phyloP scores from a whole-genome alignment of 169 alveolate genomes.

The Cryptosporidium felis region DNA sequence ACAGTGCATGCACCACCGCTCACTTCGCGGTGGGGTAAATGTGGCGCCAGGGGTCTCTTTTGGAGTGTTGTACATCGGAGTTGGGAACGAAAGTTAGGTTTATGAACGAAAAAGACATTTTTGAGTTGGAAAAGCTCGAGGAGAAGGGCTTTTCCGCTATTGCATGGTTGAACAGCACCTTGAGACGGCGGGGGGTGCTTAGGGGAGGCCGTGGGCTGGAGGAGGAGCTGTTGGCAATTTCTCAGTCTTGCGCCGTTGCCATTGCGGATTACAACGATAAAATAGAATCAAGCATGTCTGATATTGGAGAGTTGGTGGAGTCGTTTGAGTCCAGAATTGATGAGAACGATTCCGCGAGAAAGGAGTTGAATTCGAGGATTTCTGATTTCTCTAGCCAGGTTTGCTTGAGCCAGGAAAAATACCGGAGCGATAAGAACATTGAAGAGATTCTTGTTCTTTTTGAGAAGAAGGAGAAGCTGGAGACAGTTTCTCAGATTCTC shows the following conservation, averaged over 20 bases:
- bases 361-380: background rate
- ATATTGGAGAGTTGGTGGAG: background rate
- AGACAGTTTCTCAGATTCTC: conserved; percentile 25
- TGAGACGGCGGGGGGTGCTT: background rate
- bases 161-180: conserved; percentile 41
- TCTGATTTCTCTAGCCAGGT: conserved; percentile 1
- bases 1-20: background rate
- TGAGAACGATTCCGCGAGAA: background rate
- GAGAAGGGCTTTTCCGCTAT: conserved; percentile 31
- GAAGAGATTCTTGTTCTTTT: conserved; percentile 20
- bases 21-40: background rate
- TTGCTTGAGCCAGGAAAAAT: background rate
- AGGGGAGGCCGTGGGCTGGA: background rate
- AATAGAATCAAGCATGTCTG: conserved; percentile 4
- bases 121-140: background rate
- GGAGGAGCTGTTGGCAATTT: background rate
- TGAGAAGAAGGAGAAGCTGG: conserved; percentile 28
- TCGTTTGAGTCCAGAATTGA: background rate
- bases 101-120: background rate
- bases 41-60: background rate
- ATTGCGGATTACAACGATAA: conserved; percentile 14
- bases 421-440: background rate
- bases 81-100: background rate
- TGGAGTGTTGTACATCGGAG: background rate
- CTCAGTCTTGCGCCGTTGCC: conserved; percentile 9